Evolutionary conservation across 164 flowering plant species (phyloP).

Genomic region (Liriodendron chinense): DNA sequence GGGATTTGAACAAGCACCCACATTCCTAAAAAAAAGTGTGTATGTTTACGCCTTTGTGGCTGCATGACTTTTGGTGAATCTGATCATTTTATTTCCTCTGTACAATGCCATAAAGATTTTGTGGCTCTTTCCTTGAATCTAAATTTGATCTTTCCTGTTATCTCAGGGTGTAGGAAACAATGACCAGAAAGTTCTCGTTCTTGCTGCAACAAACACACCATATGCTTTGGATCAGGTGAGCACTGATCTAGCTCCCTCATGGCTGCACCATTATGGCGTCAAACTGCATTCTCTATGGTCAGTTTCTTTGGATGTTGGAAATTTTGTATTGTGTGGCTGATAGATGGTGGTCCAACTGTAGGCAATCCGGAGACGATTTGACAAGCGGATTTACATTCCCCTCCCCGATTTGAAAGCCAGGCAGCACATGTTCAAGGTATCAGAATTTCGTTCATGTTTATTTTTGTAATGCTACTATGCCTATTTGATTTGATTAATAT

Average conservation of each 20-base stretch:
- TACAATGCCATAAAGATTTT: neutral
- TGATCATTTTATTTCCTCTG: neutral
- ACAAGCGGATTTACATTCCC: constrained; percentile 96
- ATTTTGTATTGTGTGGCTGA: neutral
- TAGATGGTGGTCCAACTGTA: constrained; percentile 18
- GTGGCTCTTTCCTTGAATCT: neutral
- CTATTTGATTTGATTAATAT: neutral
- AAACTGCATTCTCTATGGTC: neutral
- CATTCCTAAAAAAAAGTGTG: too few relatives aligned
- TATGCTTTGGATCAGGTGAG: constrained; percentile 96
- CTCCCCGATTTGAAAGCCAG: constrained; percentile 95
- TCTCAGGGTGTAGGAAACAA: constrained; percentile 89
- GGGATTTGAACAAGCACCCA: too few relatives aligned
- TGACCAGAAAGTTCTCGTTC: constrained; percentile 97
- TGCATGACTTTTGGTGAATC: neutral
- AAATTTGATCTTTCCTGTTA: neutral
- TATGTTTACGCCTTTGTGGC: neutral
- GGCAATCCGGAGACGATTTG: constrained; percentile 96
- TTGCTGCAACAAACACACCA: constrained; percentile 99
- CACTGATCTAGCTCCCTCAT: neutral
- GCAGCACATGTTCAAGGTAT: constrained; percentile 95
- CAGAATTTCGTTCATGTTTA: neutral
- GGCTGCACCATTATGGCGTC: neutral
- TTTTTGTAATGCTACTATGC: neutral
- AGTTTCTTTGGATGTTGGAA: constrained; percentile 6